phyloP scores from a whole-genome alignment of 257 asterid genomes.

The Nicotiana knightiana region DNA sequence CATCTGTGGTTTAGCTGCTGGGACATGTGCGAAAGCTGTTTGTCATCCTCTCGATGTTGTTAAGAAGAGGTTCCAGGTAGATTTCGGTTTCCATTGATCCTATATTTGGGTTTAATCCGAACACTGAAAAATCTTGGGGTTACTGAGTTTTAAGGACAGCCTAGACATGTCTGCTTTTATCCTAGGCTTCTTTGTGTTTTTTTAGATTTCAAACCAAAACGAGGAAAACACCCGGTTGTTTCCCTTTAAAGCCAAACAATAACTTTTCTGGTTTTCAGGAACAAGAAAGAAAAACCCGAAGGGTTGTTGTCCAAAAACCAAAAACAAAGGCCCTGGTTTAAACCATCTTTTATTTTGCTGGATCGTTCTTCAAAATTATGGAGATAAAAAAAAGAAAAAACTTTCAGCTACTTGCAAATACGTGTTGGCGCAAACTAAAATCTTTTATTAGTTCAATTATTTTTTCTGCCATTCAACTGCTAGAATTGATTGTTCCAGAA shows the following conservation, averaged over 20 bases:
- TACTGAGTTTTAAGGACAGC: background rate
- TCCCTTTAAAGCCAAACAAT: background rate
- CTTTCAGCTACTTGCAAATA: background rate
- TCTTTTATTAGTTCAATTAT: background rate
- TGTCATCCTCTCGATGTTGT: slow-evolving; percentile 98
- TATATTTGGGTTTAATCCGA: background rate
- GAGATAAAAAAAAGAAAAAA: too few species aligned
- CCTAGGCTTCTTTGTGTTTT: background rate
- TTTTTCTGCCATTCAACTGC: background rate
- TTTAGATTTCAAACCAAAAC: background rate
- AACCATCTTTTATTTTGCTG: background rate
- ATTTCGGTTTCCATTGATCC: background rate
- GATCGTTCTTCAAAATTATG: background rate
- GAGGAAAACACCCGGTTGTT: background rate
- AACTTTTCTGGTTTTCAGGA: background rate
- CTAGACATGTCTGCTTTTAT: background rate
- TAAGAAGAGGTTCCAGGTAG: slow-evolving; percentile 96
- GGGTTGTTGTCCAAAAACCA: background rate
- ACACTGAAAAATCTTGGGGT: background rate
- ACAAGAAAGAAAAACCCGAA: too few species aligned
- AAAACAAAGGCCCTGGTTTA: background rate
- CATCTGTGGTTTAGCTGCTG: slow-evolving; percentile 80
- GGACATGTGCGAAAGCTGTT: slow-evolving; percentile 75
- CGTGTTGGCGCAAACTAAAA: background rate
- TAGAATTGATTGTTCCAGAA: background rate